Evolutionary conservation across 768 basidiomycete species (phyloP).

Genomic region (Sporobolomyces pararoseus): DNA sequence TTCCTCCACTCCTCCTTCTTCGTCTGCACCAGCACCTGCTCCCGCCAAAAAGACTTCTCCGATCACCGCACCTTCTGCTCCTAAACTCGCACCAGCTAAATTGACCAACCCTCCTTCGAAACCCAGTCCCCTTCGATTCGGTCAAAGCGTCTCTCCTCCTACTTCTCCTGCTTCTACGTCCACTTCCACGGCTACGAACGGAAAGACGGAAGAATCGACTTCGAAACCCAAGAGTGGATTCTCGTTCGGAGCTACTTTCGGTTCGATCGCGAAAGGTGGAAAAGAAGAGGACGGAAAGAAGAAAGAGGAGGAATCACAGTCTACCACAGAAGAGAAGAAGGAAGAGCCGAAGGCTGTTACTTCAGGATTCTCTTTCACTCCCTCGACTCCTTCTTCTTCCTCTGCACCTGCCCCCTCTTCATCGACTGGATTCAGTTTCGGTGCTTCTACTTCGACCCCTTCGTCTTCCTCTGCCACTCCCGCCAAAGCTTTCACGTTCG

Average conservation of each 20-base stretch:
- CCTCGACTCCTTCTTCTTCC: background rate
- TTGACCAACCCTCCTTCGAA: conserved; percentile 34
- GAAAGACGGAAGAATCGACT: background rate
- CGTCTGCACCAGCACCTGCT: background rate
- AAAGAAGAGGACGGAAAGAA: conserved; percentile 40
- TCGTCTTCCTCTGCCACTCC: conserved; percentile 6
- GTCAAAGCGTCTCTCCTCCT: conserved; percentile 35
- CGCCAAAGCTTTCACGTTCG: conserved; percentile 3
- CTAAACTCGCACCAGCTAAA: conserved; percentile 36
- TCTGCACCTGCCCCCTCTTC: too few species aligned
- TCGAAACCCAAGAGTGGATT: conserved; percentile 21
- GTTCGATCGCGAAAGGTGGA: conserved; percentile 48
- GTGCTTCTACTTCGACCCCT: background rate
- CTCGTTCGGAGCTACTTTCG: conserved; percentile 41
- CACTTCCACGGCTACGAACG: conserved; percentile 1
- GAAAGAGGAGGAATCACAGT: background rate
- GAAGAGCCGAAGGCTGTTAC: too few species aligned
- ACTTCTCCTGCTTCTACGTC: background rate
- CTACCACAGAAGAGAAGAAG: background rate
- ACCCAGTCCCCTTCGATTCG: conserved; percentile 38
- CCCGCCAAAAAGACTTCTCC: background rate
- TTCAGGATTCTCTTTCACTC: conserved; percentile 12
- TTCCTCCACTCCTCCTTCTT: conserved; percentile 1
- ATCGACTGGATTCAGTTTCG: background rate
- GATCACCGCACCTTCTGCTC: conserved; percentile 24